Evolutionary conservation across 2,329 filamentous ascomycete species (phyloP).

Genomic region (Colletotrichum costaricense): DNA sequence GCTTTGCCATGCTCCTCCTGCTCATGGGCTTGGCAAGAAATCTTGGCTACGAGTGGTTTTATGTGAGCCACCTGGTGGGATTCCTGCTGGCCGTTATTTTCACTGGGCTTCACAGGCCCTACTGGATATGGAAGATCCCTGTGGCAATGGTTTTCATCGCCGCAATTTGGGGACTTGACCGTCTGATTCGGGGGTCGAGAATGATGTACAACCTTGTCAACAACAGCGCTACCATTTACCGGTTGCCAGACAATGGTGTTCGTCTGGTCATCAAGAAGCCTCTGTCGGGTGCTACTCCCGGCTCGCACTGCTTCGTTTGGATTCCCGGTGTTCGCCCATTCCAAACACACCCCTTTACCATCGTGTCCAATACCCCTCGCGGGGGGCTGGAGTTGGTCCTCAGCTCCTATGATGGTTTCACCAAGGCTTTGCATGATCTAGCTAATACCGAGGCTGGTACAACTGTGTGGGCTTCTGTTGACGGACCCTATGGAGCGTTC

Average conservation of each 20-base stretch:
- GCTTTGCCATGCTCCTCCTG: conserved; percentile 41
- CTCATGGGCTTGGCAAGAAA: conserved; percentile 40
- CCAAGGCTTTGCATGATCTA: conserved; percentile 62
- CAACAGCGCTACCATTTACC: conserved; percentile 45
- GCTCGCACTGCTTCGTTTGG: conserved; percentile 50
- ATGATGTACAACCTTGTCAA: conserved; percentile 39
- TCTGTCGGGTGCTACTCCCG: conserved; percentile 42
- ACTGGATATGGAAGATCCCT: conserved; percentile 47
- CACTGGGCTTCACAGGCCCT: conserved; percentile 50
- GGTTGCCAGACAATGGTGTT: conserved; percentile 45
- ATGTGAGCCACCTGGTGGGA: conserved; percentile 45
- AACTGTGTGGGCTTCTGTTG: conserved; percentile 61
- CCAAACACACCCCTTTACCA: conserved; percentile 50
- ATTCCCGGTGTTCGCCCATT: conserved; percentile 48
- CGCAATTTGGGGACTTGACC: conserved; percentile 45
- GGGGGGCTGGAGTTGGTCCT: conserved; percentile 64
- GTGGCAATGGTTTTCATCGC: conserved; percentile 47
- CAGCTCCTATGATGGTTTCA: conserved; percentile 68
- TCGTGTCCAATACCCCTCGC: conserved; percentile 52
- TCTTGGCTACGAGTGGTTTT: conserved; percentile 47
- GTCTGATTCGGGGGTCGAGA: conserved; percentile 41
- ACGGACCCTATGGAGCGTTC: conserved; percentile 69
- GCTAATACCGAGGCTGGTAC: conserved; percentile 60
- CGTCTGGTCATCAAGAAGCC: conserved; percentile 46
- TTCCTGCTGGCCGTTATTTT: conserved; percentile 46